Percentiles rank a stretch among this genome's conserved stretches.
These are phyloP conservation scores for Podospora bellae-mahoneyi DNA, from an alignment of 495 filamentous ascomycete genomes.

Conservation along the genomic window DNA sequence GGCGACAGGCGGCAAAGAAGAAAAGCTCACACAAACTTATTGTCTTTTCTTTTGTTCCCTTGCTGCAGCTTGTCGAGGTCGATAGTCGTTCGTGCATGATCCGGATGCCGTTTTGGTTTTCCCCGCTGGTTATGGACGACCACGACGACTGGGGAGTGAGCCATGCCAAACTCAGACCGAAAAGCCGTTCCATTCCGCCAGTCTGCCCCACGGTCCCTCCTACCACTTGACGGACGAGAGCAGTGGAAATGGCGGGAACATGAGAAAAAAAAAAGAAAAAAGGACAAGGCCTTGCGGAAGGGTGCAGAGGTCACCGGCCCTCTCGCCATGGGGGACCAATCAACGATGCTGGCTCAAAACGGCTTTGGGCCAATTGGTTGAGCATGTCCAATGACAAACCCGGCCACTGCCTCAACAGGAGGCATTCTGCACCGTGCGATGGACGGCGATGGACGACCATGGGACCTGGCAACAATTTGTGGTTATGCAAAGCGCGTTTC, in stretches of 20 bases:
- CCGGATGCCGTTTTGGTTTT: conserved; percentile 1
- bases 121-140: neutral
- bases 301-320: conserved; percentile 23
- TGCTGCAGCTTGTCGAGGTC: conserved; percentile 21
- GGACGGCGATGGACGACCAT: conserved; percentile 8
- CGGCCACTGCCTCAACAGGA: conserved; percentile 11
- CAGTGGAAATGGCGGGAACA: conserved; percentile 22
- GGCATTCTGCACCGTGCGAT: conserved; percentile 24
- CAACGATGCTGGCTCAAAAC: conserved; percentile 16
- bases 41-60: conserved; percentile 5
- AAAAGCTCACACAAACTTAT: conserved; percentile 17
- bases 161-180: conserved; percentile 1
- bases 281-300: conserved; percentile 21
- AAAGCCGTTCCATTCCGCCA: conserved; percentile 7
- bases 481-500: conserved; percentile 27
- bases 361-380: conserved; percentile 19
- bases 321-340: conserved; percentile 25
- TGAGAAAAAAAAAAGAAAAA: neutral
- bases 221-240: neutral
- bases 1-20: neutral
- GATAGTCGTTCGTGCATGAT: conserved; percentile 7
- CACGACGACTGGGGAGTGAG: neutral
- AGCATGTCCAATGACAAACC: conserved; percentile 21
- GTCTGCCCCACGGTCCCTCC: neutral
- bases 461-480: conserved; percentile 11